Evolutionary conservation across 1,284 basidiomycete genomes (phyloP), one percentile per base, ranked within the genome.

Genomic region (Fomitiporia mediterranea): DNA sequence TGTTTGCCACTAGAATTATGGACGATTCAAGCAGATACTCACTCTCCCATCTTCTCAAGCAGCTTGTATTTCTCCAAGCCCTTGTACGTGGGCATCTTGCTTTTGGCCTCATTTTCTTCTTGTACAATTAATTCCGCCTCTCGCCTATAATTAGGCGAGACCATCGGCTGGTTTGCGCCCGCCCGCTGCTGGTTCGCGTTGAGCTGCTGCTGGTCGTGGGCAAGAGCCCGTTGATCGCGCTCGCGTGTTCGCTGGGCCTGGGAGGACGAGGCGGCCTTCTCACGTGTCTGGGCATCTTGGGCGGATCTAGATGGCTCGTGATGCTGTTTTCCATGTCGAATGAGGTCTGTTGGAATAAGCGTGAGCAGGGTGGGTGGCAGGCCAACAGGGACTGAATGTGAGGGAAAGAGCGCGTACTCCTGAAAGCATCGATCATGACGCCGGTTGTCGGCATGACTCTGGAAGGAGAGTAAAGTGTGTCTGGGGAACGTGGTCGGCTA

Each of bases 11-110:
- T 53, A 55, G 40, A 56, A 40, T 58, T 57, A 59, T 55, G 51
- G 53, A 64, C 52, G 53, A 35, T 55, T 57, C 51, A 57, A 43
- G 30, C n/a, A n/a, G 46, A 73, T 17, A 74, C 91, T 72, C 62
- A 94, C 91, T 97, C 94, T 77, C 94, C 94, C 94, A 96, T 97
- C 80, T 96, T 96, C 62, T 91, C 86, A 17, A 93, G 61, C 19
- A 97, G 79, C 59, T 78, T 80, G 72, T 83, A 96, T 58, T 83
- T 83, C 70, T 96, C 94, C 50, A 96, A 80, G 19, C 92, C 93
- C 67, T 84, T 84, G 72, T 94, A 91, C 0, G 70, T 67, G 6
- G 94, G 94, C 85, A 96, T 83, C 71, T 83, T 89, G 51, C 77
- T 74, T 69, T 85, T 87, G 37, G 83, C 77, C 62, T 86, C 79